These are phyloP conservation scores for Penicillium salamii DNA, from an alignment of 495 filamentous ascomycete species.

Conservation along the genomic window DNA sequence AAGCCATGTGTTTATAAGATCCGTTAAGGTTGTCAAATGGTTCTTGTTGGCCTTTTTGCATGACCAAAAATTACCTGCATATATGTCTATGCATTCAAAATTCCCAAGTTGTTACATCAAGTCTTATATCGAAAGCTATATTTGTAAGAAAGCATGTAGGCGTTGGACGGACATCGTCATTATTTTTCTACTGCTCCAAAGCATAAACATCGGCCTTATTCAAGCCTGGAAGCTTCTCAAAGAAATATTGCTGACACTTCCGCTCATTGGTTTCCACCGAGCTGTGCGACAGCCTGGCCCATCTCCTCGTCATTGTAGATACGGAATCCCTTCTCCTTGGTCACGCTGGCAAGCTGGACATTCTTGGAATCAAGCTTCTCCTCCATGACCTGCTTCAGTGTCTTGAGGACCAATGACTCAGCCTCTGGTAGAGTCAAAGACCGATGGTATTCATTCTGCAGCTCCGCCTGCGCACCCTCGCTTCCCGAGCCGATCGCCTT, in stretches of 20 bases:
- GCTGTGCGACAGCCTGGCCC: constrained; percentile 78
- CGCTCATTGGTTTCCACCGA: constrained; percentile 47
- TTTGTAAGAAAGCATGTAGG: background rate
- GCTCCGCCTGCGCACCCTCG: constrained; percentile 93
- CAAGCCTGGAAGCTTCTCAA: background rate
- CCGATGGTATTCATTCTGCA: constrained; percentile 99
- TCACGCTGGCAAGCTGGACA: constrained; percentile 96
- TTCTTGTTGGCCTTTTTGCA: constrained; percentile 1
- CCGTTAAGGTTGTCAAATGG: constrained; percentile 45
- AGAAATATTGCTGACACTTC: constrained; percentile 7
- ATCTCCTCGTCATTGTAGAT: constrained; percentile 98
- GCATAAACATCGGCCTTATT: constrained; percentile 13
- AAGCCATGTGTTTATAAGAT: constrained; percentile 98
- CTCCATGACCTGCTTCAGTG: constrained; percentile 99
- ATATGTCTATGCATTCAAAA: background rate
- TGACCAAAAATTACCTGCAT: background rate
- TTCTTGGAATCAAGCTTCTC: constrained; percentile 99
- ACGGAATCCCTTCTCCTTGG: constrained; percentile 93
- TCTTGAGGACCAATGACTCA: constrained; percentile 94
- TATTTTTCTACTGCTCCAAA: constrained; percentile 30
- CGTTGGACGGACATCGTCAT: constrained; percentile 7
- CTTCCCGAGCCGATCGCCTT: constrained; percentile 97
- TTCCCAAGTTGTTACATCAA: background rate
- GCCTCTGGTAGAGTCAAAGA: constrained; percentile 91
- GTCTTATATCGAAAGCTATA: background rate